These are phyloP conservation scores for Pezicula neosporulosa DNA, from an alignment of 2,329 filamentous ascomycete genomes.

Conservation along the genomic window DNA sequence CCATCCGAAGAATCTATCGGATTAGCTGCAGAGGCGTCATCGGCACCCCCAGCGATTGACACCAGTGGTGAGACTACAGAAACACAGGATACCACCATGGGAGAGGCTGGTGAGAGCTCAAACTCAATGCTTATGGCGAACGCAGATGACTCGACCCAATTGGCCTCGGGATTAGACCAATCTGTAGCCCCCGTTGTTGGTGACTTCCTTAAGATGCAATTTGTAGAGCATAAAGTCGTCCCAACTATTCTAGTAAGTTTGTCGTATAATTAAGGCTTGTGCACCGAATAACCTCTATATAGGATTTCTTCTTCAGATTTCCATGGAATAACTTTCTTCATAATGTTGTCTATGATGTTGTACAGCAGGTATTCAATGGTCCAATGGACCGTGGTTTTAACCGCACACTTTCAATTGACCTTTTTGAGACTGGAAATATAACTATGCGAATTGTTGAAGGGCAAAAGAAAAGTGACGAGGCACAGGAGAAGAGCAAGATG, in stretches of 20 bases:
- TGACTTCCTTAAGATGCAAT: slow-evolving; percentile 92
- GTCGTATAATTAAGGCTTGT: not conserved
- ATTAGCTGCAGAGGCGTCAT: slow-evolving; percentile 1
- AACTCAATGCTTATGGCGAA: slow-evolving; percentile 25
- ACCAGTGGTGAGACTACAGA: slow-evolving; percentile 11
- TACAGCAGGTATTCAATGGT: slow-evolving; percentile 98
- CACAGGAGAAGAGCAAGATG: slow-evolving; percentile 79
- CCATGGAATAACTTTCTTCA: slow-evolving; percentile 99
- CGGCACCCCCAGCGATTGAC: slow-evolving; percentile 15
- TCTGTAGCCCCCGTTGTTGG: slow-evolving; percentile 70
- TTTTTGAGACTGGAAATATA: slow-evolving; percentile 87
- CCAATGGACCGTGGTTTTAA: slow-evolving; percentile 97
- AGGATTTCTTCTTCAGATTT: slow-evolving; percentile 98
- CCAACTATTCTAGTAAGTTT: slow-evolving; percentile 84
- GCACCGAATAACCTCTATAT: slow-evolving; percentile 13
- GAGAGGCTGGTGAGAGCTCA: slow-evolving; percentile 26
- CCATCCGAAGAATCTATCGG: slow-evolving; percentile 6
- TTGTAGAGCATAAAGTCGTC: slow-evolving; percentile 91
- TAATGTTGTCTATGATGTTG: slow-evolving; percentile 98
- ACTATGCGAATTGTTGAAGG: slow-evolving; percentile 91
- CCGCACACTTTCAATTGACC: slow-evolving; percentile 80
- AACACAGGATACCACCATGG: slow-evolving; percentile 28
- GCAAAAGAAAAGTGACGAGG: slow-evolving; percentile 81
- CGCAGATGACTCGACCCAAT: slow-evolving; percentile 17
- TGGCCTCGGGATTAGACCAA: slow-evolving; percentile 10